Percentiles rank a stretch among this genome's conserved stretches.
Conservation (phyloP, 371 early-diverging fungal genomes). For the Mortierella sp. region DNA sequence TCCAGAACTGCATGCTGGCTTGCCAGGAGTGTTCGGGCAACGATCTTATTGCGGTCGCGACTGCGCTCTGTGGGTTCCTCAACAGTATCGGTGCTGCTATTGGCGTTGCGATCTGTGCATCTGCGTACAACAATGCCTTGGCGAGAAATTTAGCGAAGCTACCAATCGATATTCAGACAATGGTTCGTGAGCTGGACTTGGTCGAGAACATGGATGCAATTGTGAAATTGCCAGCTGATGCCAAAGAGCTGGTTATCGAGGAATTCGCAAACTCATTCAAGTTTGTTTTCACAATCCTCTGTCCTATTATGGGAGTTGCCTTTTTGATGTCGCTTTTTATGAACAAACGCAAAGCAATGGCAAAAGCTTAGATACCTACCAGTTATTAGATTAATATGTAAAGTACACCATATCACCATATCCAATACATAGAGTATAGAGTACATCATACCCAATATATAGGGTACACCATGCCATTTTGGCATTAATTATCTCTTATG, state of each 20-base stretch:
- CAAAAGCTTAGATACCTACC: not conserved
- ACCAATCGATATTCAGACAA: slow-evolving; percentile 5
- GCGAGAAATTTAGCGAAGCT: slow-evolving; percentile 31
- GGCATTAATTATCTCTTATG: not conserved
- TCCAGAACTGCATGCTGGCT: slow-evolving; percentile 58
- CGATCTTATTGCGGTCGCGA: slow-evolving; percentile 56
- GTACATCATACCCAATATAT: no score
- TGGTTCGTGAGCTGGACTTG: slow-evolving; percentile 30
- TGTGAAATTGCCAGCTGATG: slow-evolving; percentile 25
- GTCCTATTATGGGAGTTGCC: slow-evolving; percentile 49
- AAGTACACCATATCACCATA: no score
- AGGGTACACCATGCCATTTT: no score
- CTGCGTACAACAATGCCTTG: slow-evolving; percentile 52
- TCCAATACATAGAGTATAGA: no score
- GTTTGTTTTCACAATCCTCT: slow-evolving; percentile 45
- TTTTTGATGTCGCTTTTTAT: slow-evolving; percentile 52
- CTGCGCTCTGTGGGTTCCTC: slow-evolving; percentile 54
- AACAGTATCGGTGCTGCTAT: slow-evolving; percentile 58
- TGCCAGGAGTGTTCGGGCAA: slow-evolving; percentile 55
- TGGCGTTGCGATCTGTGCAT: slow-evolving; percentile 57
- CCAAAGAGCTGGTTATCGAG: slow-evolving; percentile 27
- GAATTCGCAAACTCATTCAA: slow-evolving; percentile 56
- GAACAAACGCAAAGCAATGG: not conserved
- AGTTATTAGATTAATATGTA: no score
- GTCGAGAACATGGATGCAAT: slow-evolving; percentile 44